Percentiles rank a stretch among this genome's conserved stretches.
These are phyloP conservation scores for Brasenia schreberi DNA, from an alignment of 164 flowering plant species.

Conservation along the genomic window DNA sequence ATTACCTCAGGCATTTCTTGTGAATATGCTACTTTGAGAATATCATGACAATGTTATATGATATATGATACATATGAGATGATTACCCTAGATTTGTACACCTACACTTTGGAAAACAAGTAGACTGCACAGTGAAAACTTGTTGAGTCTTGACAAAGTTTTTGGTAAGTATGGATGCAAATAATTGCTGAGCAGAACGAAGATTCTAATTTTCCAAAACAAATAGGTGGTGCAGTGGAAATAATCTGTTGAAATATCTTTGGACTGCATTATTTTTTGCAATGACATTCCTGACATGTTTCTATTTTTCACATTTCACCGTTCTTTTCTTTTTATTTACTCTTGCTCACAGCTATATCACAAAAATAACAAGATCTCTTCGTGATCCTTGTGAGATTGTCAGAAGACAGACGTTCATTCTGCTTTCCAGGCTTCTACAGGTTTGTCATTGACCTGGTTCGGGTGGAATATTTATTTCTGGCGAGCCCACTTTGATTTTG, in stretches of 20 bases:
- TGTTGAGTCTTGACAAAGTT: too few relatives aligned
- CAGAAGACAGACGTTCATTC: slow-evolving; percentile 83
- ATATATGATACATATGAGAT: too few relatives aligned
- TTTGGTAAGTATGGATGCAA: too few relatives aligned
- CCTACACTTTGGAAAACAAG: too few relatives aligned
- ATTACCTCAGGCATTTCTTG: too few relatives aligned
- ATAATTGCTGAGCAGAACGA: background rate
- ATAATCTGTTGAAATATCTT: background rate
- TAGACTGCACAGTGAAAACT: too few relatives aligned
- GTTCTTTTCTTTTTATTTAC: slow-evolving; percentile 5
- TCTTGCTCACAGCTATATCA: slow-evolving; percentile 47
- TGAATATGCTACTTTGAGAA: too few relatives aligned
- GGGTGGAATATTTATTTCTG: too few relatives aligned
- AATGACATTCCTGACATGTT: background rate
- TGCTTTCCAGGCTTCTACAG: slow-evolving; percentile 86
- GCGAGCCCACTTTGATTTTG: too few relatives aligned
- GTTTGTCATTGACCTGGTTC: slow-evolving; percentile 18
- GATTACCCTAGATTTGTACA: too few relatives aligned
- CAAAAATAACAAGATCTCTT: slow-evolving; percentile 84
- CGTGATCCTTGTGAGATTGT: slow-evolving; percentile 96
- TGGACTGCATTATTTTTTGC: background rate
- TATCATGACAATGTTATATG: too few relatives aligned
- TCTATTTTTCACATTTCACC: background rate
- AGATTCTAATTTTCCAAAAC: slow-evolving; percentile 8
- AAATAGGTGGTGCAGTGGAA: background rate